phyloP scores from a whole-genome alignment of 306 rosid species.

The Nissolia schottii region DNA sequence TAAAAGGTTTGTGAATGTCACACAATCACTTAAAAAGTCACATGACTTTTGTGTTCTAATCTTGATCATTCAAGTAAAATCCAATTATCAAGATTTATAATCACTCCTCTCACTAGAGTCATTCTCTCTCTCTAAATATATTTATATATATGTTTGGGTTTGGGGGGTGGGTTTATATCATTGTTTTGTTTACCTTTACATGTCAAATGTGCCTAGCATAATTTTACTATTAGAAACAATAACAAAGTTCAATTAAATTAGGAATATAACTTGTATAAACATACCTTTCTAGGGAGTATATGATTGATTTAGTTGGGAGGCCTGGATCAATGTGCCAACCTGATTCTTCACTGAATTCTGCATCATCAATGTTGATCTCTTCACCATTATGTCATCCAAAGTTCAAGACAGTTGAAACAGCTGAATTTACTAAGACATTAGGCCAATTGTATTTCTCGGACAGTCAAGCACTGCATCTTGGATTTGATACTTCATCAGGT shows the following conservation, averaged over 20 bases:
- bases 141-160: too few relatives aligned
- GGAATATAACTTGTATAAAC: background rate
- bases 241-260: background rate
- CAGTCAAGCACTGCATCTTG: conserved; percentile 61
- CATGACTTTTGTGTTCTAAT: too few relatives aligned
- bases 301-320: conserved; percentile 78
- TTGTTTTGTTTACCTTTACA: conserved; percentile 5
- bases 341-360: conserved; percentile 84
- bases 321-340: conserved; percentile 78
- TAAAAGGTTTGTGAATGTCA: too few relatives aligned
- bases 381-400: conserved; percentile 90
- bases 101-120: too few relatives aligned
- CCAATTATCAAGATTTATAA: too few relatives aligned
- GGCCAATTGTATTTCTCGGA: conserved; percentile 76
- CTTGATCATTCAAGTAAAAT: too few relatives aligned
- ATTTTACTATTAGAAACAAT: background rate
- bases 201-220: background rate
- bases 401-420: conserved; percentile 59
- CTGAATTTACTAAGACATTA: conserved; percentile 62
- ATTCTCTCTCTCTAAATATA: too few relatives aligned
- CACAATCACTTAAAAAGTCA: too few relatives aligned
- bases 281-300: conserved; percentile 65
- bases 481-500: conserved; percentile 75
- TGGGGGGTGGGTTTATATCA: background rate
- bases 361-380: conserved; percentile 69